A percentile compares a stretch with the other conserved stretches of the same genome.
phyloP scores from a whole-genome alignment of 495 filamentous ascomycete species.

The Tuber melanosporum region DNA sequence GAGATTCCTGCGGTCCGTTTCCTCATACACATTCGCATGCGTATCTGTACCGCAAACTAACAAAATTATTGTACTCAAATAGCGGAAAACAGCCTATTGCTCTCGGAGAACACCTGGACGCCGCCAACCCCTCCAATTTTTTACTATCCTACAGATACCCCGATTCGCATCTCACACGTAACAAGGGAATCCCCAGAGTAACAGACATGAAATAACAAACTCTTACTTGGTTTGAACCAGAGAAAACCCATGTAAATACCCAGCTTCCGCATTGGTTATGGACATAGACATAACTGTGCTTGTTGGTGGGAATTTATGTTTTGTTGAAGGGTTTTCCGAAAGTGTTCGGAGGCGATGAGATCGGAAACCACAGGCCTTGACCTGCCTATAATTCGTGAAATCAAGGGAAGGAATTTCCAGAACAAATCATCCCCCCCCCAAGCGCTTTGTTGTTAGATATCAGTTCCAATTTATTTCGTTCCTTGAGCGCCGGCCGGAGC shows the following conservation, averaged over 20 bases:
- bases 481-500: slow-evolving; percentile 54
- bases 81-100: slow-evolving; percentile 37
- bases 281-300: not conserved
- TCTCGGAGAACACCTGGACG: slow-evolving; percentile 16
- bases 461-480: slow-evolving; percentile 43
- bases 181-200: not conserved
- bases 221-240: not conserved
- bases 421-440: not conserved
- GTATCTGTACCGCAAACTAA: slow-evolving; percentile 8
- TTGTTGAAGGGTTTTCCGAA: not conserved
- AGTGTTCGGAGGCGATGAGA: not conserved
- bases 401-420: not conserved
- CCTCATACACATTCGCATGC: not conserved
- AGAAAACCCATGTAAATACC: not conserved
- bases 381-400: not conserved
- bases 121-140: slow-evolving; percentile 29
- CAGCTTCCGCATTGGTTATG: not conserved
- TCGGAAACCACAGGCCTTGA: not conserved
- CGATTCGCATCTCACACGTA: slow-evolving; percentile 40
- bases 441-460: not conserved
- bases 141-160: slow-evolving; percentile 42
- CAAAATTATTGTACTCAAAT: slow-evolving; percentile 15
- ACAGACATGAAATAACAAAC: not conserved
- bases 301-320: not conserved
- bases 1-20: slow-evolving; percentile 53